Evolutionary conservation across 2,329 filamentous ascomycete genomes (phyloP).

Genomic region (Pyrenophora seminiperda): DNA sequence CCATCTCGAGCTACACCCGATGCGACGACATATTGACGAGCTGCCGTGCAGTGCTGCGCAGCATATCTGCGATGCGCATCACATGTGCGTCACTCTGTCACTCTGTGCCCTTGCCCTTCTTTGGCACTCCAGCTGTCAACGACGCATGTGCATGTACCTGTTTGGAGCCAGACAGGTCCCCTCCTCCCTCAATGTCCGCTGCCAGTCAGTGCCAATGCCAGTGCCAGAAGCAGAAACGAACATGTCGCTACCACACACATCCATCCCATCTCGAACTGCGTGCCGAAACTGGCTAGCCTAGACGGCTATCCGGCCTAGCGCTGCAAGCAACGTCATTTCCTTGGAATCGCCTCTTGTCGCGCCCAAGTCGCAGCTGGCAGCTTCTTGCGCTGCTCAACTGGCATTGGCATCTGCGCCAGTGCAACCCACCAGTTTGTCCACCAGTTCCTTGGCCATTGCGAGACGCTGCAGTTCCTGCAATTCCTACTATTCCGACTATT

Average conservation of each 20-base stretch:
- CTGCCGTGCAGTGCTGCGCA: background rate
- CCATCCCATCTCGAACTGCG: background rate
- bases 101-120: too few relatives aligned
- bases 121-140: too few relatives aligned
- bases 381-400: background rate
- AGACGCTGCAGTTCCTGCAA: background rate
- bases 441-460: conserved; percentile 5
- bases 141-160: too few relatives aligned
- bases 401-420: conserved; percentile 1
- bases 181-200: background rate
- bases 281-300: conserved; percentile 8
- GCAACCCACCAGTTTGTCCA: background rate
- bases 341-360: too few relatives aligned
- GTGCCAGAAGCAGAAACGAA: background rate
- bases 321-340: conserved; percentile 20
- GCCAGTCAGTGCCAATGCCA: too few relatives aligned
- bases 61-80: background rate
- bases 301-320: conserved; percentile 11
- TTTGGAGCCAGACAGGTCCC: too few relatives aligned
- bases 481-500: conserved; percentile 5
- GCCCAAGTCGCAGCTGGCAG: conserved; percentile 6
- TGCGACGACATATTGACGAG: background rate
- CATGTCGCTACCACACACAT: background rate
- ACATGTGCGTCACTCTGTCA: background rate
- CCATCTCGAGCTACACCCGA: conserved; percentile 3